Evolutionary conservation across 805 yeast genomes (phyloP).

Genomic region (Priceomyces fermenticarens): DNA sequence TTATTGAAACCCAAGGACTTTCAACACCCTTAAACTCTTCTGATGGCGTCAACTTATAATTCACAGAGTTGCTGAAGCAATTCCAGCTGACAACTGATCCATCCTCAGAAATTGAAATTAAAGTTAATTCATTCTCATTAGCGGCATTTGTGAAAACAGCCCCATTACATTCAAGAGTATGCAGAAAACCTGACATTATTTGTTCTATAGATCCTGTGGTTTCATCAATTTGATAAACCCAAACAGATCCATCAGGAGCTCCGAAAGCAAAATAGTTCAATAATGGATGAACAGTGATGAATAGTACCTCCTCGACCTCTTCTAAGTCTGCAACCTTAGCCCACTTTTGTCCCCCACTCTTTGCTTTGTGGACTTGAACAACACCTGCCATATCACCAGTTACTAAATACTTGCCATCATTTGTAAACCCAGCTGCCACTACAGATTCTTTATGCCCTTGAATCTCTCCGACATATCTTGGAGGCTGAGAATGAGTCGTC

Average conservation of each 20-base stretch:
- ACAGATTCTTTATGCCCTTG: conserved; percentile 87
- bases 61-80: conserved; percentile 69
- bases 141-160: conserved; percentile 72
- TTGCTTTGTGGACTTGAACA: conserved; percentile 66
- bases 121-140: conserved; percentile 55
- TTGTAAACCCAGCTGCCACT: conserved; percentile 76
- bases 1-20: conserved; percentile 86
- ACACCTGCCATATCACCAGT: conserved; percentile 96
- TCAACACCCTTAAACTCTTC: conserved; percentile 67
- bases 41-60: conserved; percentile 60
- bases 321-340: conserved; percentile 62
- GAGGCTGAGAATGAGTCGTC: conserved; percentile 88
- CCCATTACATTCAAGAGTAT: conserved; percentile 73
- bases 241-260: conserved; percentile 87
- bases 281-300: conserved; percentile 78
- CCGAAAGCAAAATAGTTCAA: conserved; percentile 88
- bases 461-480: conserved; percentile 72
- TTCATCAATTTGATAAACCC: conserved; percentile 80
- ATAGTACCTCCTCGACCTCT: conserved; percentile 87
- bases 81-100: conserved; percentile 88
- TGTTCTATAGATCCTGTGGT: conserved; percentile 49
- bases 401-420: conserved; percentile 74
- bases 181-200: conserved; percentile 76
- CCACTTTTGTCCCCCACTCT: conserved; percentile 85
- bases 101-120: conserved; percentile 81